Evolutionary conservation across 2,329 filamentous ascomycete species (phyloP).

Genomic region (Botrytis elliptica): DNA sequence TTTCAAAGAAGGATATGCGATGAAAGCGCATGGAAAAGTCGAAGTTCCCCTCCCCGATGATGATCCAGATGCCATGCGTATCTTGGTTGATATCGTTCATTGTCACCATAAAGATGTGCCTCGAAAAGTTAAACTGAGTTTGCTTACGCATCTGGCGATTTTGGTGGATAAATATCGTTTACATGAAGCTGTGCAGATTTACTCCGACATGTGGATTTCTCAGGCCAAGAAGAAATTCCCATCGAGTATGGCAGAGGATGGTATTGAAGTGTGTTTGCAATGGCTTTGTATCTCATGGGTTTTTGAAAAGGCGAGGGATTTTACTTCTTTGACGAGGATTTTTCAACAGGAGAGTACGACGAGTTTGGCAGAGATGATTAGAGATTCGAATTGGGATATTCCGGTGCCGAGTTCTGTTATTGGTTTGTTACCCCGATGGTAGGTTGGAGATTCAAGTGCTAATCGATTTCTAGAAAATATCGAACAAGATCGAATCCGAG

Average conservation of each 20-base stretch:
- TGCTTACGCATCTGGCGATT: constrained; percentile 36
- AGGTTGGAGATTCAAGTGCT: background rate
- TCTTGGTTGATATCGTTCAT: constrained; percentile 41
- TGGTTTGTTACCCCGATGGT: background rate
- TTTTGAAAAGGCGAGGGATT: constrained; percentile 3
- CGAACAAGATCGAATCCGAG: constrained; percentile 5
- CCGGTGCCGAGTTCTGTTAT: constrained; percentile 5
- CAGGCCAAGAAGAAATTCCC: constrained; percentile 3
- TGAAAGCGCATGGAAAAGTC: constrained; percentile 22
- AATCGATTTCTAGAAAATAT: background rate
- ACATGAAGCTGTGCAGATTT: constrained; percentile 22
- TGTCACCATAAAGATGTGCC: constrained; percentile 30
- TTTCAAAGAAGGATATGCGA: constrained; percentile 30
- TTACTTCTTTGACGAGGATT: constrained; percentile 10
- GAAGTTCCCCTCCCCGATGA: constrained; percentile 38
- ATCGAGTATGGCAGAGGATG: background rate
- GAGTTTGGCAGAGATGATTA: constrained; percentile 2
- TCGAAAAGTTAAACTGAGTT: constrained; percentile 29
- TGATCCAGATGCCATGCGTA: constrained; percentile 36
- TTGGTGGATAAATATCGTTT: constrained; percentile 37
- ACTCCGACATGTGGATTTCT: constrained; percentile 21
- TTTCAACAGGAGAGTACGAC: constrained; percentile 11
- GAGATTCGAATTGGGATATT: background rate
- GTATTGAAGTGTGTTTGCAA: background rate
- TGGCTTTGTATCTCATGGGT: constrained; percentile 21